phyloP scores from a whole-genome alignment of 1,284 basidiomycete genomes.

The Cystobasidium slooffiae region DNA sequence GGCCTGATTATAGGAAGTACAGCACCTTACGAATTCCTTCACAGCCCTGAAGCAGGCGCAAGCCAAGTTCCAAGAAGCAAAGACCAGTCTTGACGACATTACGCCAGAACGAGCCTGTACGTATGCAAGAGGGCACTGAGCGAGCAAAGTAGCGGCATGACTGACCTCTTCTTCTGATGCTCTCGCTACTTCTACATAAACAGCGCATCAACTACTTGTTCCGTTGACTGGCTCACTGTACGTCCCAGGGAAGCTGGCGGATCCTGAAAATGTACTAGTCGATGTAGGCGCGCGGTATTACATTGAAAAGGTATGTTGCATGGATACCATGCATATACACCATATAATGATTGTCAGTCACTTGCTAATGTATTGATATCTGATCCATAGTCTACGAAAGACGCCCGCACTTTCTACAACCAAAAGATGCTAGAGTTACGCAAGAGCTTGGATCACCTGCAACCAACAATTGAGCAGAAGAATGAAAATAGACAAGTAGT shows the following conservation, averaged over 20 bases:
- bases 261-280: conserved; percentile 84
- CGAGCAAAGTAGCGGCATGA: neutral
- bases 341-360: neutral
- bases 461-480: conserved; percentile 84
- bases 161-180: neutral
- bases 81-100: conserved; percentile 79
- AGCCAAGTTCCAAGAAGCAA: conserved; percentile 85
- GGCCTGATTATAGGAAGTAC: conserved; percentile 74
- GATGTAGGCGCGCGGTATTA: conserved; percentile 97
- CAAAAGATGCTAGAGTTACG: conserved; percentile 49
- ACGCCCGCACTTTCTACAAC: conserved; percentile 52
- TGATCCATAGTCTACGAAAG: conserved; percentile 48
- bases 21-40: conserved; percentile 89
- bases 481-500: conserved; percentile 63
- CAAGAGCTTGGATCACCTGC: conserved; percentile 76
- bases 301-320: conserved; percentile 77
- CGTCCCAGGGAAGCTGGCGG: conserved; percentile 84
- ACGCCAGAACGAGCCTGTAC: conserved; percentile 73
- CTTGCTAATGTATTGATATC: neutral
- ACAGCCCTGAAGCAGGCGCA: conserved; percentile 91
- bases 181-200: neutral
- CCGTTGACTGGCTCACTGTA: conserved; percentile 94
- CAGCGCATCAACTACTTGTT: conserved; percentile 85
- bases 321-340: neutral
- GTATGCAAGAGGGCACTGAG: conserved; percentile 48